Percentiles rank a stretch among this genome's conserved stretches.
phyloP scores from a whole-genome alignment of 1,284 basidiomycete genomes.

The Xerocomus minutiporus region DNA sequence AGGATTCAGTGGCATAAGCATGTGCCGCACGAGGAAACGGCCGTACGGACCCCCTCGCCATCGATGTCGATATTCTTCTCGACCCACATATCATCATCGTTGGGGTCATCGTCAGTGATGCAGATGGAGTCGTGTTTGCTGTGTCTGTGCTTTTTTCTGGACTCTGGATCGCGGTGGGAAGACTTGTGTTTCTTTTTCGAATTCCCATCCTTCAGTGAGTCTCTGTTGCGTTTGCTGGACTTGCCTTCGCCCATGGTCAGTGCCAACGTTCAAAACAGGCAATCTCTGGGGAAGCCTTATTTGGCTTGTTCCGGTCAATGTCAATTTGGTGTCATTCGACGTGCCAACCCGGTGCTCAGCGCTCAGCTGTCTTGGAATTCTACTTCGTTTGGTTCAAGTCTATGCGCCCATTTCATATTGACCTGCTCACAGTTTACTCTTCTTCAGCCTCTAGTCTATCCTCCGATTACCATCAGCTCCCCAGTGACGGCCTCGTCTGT shows the following conservation, averaged over 20 bases:
- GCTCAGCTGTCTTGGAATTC: too few species aligned
- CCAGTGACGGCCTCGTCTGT: too few species aligned
- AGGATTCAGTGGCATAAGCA: slow-evolving; percentile 4
- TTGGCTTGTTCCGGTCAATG: not conserved
- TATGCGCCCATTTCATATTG: not conserved
- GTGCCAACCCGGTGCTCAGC: too few species aligned
- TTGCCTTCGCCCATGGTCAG: slow-evolving; percentile 30
- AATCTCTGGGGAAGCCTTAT: not conserved
- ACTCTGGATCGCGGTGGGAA: slow-evolving; percentile 26
- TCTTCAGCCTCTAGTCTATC: not conserved
- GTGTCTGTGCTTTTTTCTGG: slow-evolving; percentile 35
- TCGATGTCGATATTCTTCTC: slow-evolving; percentile 83
- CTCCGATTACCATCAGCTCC: slow-evolving; percentile 1
- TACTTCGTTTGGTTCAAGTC: not conserved
- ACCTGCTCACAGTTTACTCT: not conserved
- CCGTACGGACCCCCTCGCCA: slow-evolving; percentile 56
- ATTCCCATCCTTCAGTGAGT: slow-evolving; percentile 31
- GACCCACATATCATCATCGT: slow-evolving; percentile 75
- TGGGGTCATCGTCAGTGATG: slow-evolving; percentile 56
- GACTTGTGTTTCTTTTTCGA: slow-evolving; percentile 47
- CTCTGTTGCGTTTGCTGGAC: slow-evolving; percentile 34
- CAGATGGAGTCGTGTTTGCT: slow-evolving; percentile 29
- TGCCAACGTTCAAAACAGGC: slow-evolving; percentile 8
- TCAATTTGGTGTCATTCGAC: too few species aligned
- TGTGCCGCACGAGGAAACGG: not conserved